Evolutionary conservation across 139 green algal genomes (phyloP).

Genomic region (Picochlorum sp.): DNA sequence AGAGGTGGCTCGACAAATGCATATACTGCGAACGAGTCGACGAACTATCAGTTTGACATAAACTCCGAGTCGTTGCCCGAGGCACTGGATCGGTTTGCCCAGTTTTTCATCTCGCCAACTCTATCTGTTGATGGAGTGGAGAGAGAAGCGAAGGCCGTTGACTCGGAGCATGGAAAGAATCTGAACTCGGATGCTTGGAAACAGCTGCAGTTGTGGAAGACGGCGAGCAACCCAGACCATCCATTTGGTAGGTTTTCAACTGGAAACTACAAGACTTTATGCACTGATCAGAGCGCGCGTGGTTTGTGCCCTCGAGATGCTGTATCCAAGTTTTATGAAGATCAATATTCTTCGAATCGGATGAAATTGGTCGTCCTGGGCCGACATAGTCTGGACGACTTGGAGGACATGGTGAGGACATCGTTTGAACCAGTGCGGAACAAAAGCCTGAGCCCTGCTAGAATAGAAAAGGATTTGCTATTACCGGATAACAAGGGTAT

Average conservation of each 20-base stretch:
- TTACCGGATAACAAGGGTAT: constrained; percentile 1
- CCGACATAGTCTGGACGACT: constrained; percentile 46
- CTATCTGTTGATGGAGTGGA: constrained; percentile 68
- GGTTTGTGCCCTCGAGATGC: constrained; percentile 8
- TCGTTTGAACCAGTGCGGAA: constrained; percentile 45
- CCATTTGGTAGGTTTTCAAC: constrained; percentile 63
- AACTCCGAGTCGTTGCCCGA: constrained; percentile 56
- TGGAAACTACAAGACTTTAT: constrained; percentile 37
- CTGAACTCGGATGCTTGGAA: constrained; percentile 68
- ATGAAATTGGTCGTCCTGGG: constrained; percentile 58
- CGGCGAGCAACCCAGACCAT: constrained; percentile 48
- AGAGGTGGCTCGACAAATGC: constrained; percentile 81
- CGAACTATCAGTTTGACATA: constrained; percentile 89
- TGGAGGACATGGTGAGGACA: constrained; percentile 48
- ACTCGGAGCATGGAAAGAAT: constrained; percentile 83
- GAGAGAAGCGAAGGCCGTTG: constrained; percentile 67
- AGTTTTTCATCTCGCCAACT: constrained; percentile 85
- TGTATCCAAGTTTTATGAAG: constrained; percentile 48
- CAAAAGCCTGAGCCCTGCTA: constrained; percentile 14
- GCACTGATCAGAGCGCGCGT: constrained; percentile 11
- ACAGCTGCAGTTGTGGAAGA: constrained; percentile 67
- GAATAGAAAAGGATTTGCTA: constrained; percentile 15
- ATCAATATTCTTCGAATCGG: constrained; percentile 65
- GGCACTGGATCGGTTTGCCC: constrained; percentile 58
- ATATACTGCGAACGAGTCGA: constrained; percentile 66